A percentile compares a stretch with the other conserved stretches of the same genome.
phyloP scores from a whole-genome alignment of 306 rosid species.

The Castanea mollissima region DNA sequence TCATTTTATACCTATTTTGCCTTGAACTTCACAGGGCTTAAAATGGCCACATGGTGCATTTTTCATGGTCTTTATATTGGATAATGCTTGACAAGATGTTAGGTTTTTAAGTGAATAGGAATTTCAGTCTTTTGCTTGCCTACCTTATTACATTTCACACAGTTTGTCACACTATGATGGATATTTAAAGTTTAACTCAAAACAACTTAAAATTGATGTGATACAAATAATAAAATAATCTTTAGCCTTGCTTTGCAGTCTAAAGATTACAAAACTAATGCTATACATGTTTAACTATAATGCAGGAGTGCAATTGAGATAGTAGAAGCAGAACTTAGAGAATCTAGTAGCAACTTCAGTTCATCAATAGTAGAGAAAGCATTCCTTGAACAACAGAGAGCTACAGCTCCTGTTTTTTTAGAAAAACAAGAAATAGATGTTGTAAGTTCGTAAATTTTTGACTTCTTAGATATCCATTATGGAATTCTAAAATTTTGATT shows the following conservation, averaged over 20 bases:
- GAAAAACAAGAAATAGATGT: constrained; percentile 44
- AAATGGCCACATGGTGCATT: neutral
- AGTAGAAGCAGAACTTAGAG: constrained; percentile 69
- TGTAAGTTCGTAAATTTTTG: constrained; percentile 37
- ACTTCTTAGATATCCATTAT: neutral
- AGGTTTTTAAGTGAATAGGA: neutral
- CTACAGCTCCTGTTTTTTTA: constrained; percentile 27
- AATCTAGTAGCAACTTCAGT: constrained; percentile 35
- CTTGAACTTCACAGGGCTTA: neutral
- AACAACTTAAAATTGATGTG: neutral
- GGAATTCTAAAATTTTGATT: neutral
- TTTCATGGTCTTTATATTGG: neutral
- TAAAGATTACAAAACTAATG: constrained; percentile 2
- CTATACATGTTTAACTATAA: neutral
- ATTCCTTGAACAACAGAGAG: constrained; percentile 31
- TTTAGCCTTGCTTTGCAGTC: neutral
- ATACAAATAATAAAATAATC: neutral
- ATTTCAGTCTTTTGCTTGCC: neutral
- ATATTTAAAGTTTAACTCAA: neutral
- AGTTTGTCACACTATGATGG: neutral
- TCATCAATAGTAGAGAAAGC: constrained; percentile 34
- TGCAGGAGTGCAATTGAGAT: constrained; percentile 83
- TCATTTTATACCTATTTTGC: neutral
- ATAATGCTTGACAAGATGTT: neutral
- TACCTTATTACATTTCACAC: neutral